Evolutionary conservation across 1,284 basidiomycete species (phyloP), one percentile per base, ranked within the genome.

Genomic region (Rhodotorula sp.): DNA sequence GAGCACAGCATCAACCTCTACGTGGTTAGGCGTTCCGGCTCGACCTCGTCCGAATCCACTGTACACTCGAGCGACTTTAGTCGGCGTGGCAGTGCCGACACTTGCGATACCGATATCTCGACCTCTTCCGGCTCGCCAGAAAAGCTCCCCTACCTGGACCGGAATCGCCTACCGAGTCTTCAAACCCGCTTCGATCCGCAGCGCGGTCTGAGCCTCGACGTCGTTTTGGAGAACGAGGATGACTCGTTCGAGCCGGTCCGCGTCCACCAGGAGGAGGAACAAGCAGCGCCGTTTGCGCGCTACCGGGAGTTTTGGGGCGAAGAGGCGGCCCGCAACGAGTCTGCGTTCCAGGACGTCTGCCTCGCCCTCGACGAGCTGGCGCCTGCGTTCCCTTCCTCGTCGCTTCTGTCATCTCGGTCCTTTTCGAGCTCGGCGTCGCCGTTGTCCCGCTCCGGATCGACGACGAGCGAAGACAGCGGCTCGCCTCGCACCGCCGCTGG

Each of bases 321-420:
- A 12, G 54, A 56, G 54, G 54, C 54, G 14, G n/a, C 54, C 3
- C n/a, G 54, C 14, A 56, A 56, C 54, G 54, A 56, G 54, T 29
- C 26, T 16, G 54, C 54, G 26, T 56, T 56, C 54, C 54, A 56
- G 54, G 54, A 56, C 26, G 54, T 56, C 15, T 56, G 54, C 54
- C 26, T 56, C n/a, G 54, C 54, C 26, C 54, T 56, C 14, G 54
- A 56, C 26, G 54, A 56, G 54, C 26, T 56, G 26, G 54, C 54
- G 16, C 54, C 54, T 7, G 26, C 54, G 12, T 56, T 56, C n/a
- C 54, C 54, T 14, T 29, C n/a, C 54, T 16, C 54, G 18, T 16
- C 54, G 15, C n/a, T 56, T 16, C 54, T 29, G n/a, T 26, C 26
- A 31, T 29, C 14, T 21, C 14, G 26, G n/a, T 29, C 23, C 12